Percentiles rank a stretch among this genome's conserved stretches.
Evolutionary conservation across 352 stramenopile genomes (phyloP).

Genomic region (Phytophthora idaei): DNA sequence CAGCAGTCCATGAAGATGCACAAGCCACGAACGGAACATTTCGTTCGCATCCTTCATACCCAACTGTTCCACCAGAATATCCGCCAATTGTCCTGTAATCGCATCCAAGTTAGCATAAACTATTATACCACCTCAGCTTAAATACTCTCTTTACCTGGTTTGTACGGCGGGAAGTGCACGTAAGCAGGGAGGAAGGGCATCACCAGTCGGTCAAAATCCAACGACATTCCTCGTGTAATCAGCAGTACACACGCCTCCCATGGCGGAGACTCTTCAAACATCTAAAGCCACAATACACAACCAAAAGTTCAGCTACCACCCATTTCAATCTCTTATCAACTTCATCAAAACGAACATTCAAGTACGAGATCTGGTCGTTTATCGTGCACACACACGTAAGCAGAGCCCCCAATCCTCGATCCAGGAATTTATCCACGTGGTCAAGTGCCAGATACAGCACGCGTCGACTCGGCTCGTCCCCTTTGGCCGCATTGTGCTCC

Average conservation of each 20-base stretch:
- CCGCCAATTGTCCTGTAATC: constrained; percentile 52
- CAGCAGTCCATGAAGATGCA: constrained; percentile 53
- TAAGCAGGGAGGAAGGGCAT: constrained; percentile 57
- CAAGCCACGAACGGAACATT: constrained; percentile 60
- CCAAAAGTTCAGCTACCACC: background rate
- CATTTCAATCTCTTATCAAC: background rate
- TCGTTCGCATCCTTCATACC: constrained; percentile 41
- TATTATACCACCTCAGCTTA: background rate
- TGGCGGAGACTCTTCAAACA: constrained; percentile 47
- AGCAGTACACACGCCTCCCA: constrained; percentile 72
- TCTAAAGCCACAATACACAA: constrained; percentile 33
- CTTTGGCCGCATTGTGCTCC: constrained; percentile 16
- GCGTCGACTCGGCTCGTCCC: constrained; percentile 5
- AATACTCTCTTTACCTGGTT: constrained; percentile 39
- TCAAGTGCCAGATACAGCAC: constrained; percentile 72
- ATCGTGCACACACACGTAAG: constrained; percentile 73
- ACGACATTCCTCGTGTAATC: constrained; percentile 67
- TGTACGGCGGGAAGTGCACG: constrained; percentile 68
- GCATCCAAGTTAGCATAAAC: constrained; percentile 7
- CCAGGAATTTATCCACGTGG: constrained; percentile 70
- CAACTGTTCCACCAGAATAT: constrained; percentile 69
- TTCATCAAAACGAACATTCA: constrained; percentile 46
- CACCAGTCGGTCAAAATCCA: constrained; percentile 64
- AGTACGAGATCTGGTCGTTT: constrained; percentile 67
- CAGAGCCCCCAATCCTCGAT: constrained; percentile 55